Evolutionary conservation across 2,329 filamentous ascomycete species (phyloP).

Genomic region (Talaromyces amestolkiae): DNA sequence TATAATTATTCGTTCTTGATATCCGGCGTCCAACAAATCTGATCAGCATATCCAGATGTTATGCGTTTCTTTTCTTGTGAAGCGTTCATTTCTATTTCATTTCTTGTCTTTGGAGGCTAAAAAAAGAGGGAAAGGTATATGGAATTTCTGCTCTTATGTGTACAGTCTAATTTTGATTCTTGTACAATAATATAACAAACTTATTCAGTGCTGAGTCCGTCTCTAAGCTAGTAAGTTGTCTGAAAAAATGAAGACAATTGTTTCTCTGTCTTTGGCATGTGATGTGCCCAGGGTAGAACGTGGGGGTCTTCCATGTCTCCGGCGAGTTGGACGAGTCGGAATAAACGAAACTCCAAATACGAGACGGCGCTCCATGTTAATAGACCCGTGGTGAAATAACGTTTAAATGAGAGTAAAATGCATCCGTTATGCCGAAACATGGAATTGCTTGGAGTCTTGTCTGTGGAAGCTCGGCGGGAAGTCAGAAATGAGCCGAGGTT

Average conservation of each 20-base stretch:
- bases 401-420: background rate
- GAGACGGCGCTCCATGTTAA: background rate
- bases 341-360: background rate
- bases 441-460: background rate
- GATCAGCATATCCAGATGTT: background rate
- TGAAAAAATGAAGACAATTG: background rate
- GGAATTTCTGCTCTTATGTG: background rate
- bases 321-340: background rate
- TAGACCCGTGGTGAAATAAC: background rate
- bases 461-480: background rate
- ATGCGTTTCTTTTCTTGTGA: background rate
- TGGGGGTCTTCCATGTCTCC: constrained; percentile 7
- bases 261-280: background rate
- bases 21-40: background rate
- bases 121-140: constrained; percentile 14
- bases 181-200: constrained; percentile 14
- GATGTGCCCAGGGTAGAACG: background rate
- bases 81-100: constrained; percentile 8
- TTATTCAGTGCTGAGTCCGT: background rate
- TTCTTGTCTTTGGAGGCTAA: constrained; percentile 6
- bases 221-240: background rate
- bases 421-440: constrained; percentile 2
- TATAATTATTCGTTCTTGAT: constrained; percentile 1
- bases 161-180: constrained; percentile 9
- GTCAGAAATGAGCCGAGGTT: background rate